Evolutionary conservation across 73 alveolate genomes (phyloP).

Genomic region (Paramecium sonneborni): DNA sequence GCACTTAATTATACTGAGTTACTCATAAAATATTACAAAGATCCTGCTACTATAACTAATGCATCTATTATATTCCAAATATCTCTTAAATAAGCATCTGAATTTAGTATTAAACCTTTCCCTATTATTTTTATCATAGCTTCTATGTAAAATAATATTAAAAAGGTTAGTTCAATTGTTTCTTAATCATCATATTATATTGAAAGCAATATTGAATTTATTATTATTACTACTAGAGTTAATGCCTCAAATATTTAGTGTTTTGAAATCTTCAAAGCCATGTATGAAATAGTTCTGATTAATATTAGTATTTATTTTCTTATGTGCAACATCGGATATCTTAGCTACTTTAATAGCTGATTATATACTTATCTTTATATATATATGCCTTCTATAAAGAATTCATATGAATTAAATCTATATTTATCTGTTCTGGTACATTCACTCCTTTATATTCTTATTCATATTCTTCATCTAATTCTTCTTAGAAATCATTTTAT

Average conservation of each 20-base stretch:
- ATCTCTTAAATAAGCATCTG: conserved; percentile 77
- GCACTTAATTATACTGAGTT: conserved; percentile 80
- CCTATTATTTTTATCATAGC: conserved; percentile 64
- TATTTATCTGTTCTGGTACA: background rate
- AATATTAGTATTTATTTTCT: conserved; percentile 7
- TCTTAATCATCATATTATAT: background rate
- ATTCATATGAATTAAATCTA: conserved; percentile 44
- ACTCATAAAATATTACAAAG: conserved; percentile 64
- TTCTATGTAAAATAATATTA: conserved; percentile 65
- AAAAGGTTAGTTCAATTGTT: conserved; percentile 18
- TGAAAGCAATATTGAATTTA: conserved; percentile 79
- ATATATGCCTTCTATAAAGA: conserved; percentile 7
- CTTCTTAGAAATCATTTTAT: background rate
- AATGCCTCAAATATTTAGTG: conserved; percentile 56
- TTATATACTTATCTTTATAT: background rate
- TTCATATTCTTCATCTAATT: conserved; percentile 46
- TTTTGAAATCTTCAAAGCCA: background rate
- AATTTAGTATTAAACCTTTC: conserved; percentile 56
- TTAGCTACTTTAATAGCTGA: conserved; percentile 10
- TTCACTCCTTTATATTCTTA: background rate
- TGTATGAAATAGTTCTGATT: background rate
- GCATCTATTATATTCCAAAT: conserved; percentile 82
- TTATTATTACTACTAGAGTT: conserved; percentile 54
- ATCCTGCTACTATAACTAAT: conserved; percentile 79
- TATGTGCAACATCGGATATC: background rate